A percentile compares a stretch with the other conserved stretches of the same genome.
phyloP scores from a whole-genome alignment of 2,329 filamentous ascomycete genomes.

The Leptographium flavum region DNA sequence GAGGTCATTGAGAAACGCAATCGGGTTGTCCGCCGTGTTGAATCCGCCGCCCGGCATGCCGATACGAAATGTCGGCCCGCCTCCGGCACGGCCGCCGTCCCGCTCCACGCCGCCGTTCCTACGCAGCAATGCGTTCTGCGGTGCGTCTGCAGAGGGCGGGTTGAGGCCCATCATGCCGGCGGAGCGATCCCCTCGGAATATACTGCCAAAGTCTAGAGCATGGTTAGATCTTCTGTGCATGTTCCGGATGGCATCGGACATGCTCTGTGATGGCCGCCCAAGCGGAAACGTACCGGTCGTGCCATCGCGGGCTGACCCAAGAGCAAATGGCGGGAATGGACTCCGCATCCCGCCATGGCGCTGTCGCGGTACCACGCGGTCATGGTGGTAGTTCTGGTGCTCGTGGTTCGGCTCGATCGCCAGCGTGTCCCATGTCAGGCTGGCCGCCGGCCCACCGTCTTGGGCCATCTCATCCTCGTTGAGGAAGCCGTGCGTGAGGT shows the following conservation, averaged over 20 bases:
- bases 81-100: slow-evolving; percentile 21
- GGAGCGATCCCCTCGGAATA: slow-evolving; percentile 36
- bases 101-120: slow-evolving; percentile 32
- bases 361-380: slow-evolving; percentile 32
- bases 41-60: slow-evolving; percentile 33
- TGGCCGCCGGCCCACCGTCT: slow-evolving; percentile 27
- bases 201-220: slow-evolving; percentile 30
- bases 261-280: no score
- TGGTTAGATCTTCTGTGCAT: slow-evolving; percentile 6
- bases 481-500: slow-evolving; percentile 41
- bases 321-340: slow-evolving; percentile 44
- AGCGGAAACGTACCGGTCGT: slow-evolving; percentile 26
- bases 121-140: slow-evolving; percentile 73
- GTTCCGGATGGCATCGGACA: no score
- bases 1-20: slow-evolving; percentile 31
- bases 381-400: slow-evolving; percentile 18
- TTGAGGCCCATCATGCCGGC: no score
- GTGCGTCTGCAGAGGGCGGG: slow-evolving; percentile 69
- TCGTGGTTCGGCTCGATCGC: slow-evolving; percentile 32
- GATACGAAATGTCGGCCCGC: slow-evolving; percentile 34
- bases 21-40: slow-evolving; percentile 31
- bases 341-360: slow-evolving; percentile 36
- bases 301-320: slow-evolving; percentile 41
- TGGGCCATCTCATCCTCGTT: slow-evolving; percentile 29
- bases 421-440: slow-evolving; percentile 44